Conservation (phyloP, 768 basidiomycete genomes). For the Termitomyces sp. region DNA sequence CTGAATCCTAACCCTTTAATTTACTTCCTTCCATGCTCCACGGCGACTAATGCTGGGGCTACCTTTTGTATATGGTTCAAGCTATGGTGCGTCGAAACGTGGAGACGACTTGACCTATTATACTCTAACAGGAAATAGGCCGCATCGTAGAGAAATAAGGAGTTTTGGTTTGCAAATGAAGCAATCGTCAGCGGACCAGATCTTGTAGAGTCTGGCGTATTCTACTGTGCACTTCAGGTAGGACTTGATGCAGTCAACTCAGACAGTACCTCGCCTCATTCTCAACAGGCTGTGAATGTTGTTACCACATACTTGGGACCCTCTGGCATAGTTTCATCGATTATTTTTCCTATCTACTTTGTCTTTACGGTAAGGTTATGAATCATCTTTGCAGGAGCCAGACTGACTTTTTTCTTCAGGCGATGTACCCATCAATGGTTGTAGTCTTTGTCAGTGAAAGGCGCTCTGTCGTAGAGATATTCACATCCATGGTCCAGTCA, state of each 20-base stretch:
- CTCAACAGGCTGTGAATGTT: neutral
- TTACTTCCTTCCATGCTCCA: neutral
- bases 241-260: no score
- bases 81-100: neutral
- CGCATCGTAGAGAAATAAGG: neutral
- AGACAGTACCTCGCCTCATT: neutral
- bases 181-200: neutral
- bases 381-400: neutral
- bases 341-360: neutral
- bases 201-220: slow-evolving; percentile 1
- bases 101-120: neutral
- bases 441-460: no score
- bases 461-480: neutral
- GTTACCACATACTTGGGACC: neutral
- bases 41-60: neutral
- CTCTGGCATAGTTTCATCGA: neutral
- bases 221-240: neutral
- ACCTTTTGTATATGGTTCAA: slow-evolving; percentile 1
- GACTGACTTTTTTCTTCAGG: neutral
- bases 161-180: neutral
- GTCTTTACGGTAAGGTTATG: neutral
- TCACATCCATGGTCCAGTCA: neutral
- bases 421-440: no score
- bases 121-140: neutral
- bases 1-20: neutral